Evolutionary conservation across 805 yeast genomes (phyloP), one percentile per base, ranked within the genome.

Genomic region (Diddensiella santjacobensis): DNA sequence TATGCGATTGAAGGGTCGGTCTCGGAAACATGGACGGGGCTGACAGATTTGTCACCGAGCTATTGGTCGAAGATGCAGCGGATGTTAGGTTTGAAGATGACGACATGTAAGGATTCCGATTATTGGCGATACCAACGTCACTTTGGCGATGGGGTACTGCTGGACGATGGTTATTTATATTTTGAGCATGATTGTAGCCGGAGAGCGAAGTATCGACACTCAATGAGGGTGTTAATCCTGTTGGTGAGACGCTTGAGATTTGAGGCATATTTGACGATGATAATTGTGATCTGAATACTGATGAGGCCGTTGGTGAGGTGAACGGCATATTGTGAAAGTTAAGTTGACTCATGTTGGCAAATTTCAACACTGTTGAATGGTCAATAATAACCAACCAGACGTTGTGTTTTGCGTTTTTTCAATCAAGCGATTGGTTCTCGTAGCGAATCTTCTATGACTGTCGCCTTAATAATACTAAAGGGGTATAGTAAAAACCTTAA

Each of bases 271-370:
- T 26, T 13, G 44, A 41, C 44, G 26, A n/a, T 26, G 40, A 26
- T 26, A 26, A 10, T 17, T 41, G 30, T 6, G 38, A 35, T 17
- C 38, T 35, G 18, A 35, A 35, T 15, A 17, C 38, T 4, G 44
- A 41, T 5, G 44, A 41, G 5, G 44, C 44, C 15, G 44, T 41
- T 6, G 44, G 44, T 13, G 44, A 22, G 8, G 42, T 41, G 44
- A 41, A 41, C 11, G 44, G 44, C 44, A 26, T 41, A 17, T 24
- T 22, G n/a, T 41, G 44, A n/a, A 41, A 23, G 15, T 41, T 41
- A 17, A 41, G 15, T 18, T 41, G 44, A 42, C 30, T 41, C 44
- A 41, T 41, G n/a, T n/a, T n/a, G n/a, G n/a, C n/a, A n/a, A n/a
- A n/a, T n/a, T n/a, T n/a, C n/a, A n/a, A n/a, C n/a, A n/a, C n/a